A percentile compares a stretch with the other conserved stretches of the same genome.
phyloP scores from a whole-genome alignment of 257 asterid species.

The Linaria vulgaris region DNA sequence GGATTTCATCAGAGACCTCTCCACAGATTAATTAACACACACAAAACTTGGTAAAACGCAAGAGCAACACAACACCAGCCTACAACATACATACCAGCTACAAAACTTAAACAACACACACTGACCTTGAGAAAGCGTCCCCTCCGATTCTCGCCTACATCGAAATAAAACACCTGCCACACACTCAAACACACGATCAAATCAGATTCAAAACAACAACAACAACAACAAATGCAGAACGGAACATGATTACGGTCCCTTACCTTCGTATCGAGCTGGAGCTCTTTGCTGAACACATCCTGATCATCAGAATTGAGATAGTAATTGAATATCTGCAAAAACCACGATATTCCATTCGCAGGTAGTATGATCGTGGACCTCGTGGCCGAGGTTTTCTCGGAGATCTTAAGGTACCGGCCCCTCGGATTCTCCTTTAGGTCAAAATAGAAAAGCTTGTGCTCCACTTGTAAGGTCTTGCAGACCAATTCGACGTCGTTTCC shows the following conservation, averaged over 20 bases:
- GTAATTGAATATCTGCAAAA: conserved; percentile 96
- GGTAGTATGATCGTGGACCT: conserved; percentile 97
- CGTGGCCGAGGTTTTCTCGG: conserved; percentile 95
- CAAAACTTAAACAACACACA: neutral
- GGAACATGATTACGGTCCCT: neutral
- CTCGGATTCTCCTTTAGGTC: conserved; percentile 98
- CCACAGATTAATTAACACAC: neutral
- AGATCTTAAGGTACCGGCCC: conserved; percentile 90
- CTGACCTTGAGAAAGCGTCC: conserved; percentile 94
- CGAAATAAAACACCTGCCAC: conserved; percentile 86
- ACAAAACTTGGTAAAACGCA: neutral
- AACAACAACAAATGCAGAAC: neutral
- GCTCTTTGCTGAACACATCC: conserved; percentile 83
- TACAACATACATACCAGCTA: too few relatives aligned
- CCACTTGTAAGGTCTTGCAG: conserved; percentile 91
- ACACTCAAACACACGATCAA: neutral
- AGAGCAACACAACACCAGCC: neutral
- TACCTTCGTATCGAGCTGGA: conserved; percentile 95
- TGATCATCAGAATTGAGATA: conserved; percentile 82
- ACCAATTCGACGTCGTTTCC: conserved; percentile 83
- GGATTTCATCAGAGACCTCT: neutral
- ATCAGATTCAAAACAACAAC: neutral
- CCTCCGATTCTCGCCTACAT: conserved; percentile 93
- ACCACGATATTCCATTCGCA: conserved; percentile 90
- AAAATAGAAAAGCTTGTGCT: conserved; percentile 95